phyloP scores from a whole-genome alignment of 176 grass and related monocot genomes.

The Canna indica region DNA sequence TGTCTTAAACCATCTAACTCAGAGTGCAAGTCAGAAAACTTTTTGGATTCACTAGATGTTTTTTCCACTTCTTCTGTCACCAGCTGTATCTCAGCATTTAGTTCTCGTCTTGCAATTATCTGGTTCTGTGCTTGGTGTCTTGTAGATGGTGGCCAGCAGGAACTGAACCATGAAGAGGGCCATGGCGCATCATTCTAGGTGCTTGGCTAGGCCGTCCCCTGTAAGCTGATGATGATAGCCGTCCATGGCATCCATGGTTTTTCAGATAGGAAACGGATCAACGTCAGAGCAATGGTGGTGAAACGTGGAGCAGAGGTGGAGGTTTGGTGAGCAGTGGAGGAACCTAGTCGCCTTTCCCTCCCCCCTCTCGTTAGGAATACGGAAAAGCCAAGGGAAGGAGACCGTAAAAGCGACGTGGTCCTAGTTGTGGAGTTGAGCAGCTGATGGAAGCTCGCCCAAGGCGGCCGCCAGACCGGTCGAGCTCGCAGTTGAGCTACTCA shows the following conservation, averaged over 20 bases:
- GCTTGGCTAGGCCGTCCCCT: slow-evolving; percentile 38
- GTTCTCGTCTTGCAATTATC: slow-evolving; percentile 49
- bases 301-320: neutral
- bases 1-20: slow-evolving; percentile 65
- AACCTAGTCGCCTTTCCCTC: neutral
- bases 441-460: too few species aligned
- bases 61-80: slow-evolving; percentile 62
- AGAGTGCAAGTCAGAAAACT: slow-evolving; percentile 46
- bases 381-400: neutral
- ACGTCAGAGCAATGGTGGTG: neutral
- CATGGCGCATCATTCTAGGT: slow-evolving; percentile 52
- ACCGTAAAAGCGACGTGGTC: neutral
- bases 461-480: too few species aligned
- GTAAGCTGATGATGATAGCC: slow-evolving; percentile 16
- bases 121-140: slow-evolving; percentile 55
- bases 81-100: slow-evolving; percentile 43
- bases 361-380: neutral
- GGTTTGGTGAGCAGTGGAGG: neutral
- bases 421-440: too few species aligned
- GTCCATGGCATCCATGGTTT: slow-evolving; percentile 59
- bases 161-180: slow-evolving; percentile 29
- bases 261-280: neutral
- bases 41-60: slow-evolving; percentile 36
- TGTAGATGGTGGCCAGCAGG: slow-evolving; percentile 22
- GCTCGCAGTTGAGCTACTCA: too few species aligned